Evolutionary conservation across 768 basidiomycete species (phyloP).

Genomic region (Mycena leptocephala): DNA sequence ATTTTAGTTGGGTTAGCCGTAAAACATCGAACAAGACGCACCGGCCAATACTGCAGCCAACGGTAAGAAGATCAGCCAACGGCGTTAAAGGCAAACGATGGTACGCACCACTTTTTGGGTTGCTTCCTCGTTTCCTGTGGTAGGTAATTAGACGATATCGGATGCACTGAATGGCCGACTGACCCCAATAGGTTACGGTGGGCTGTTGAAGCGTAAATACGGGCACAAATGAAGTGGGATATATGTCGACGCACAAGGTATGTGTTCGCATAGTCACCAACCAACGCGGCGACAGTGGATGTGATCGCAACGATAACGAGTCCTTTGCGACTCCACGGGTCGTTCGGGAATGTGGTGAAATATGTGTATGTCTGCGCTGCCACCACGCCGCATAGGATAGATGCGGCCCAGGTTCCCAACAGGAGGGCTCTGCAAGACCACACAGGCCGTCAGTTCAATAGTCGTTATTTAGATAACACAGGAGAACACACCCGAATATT

Average conservation of each 20-base stretch:
- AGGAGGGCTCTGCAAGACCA: not conserved
- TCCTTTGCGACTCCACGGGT: not conserved
- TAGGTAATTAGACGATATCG: not conserved
- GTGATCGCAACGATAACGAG: not conserved
- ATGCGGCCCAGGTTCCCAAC: not conserved
- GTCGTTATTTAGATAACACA: no score
- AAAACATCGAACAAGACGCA: not conserved
- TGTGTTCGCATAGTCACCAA: constrained; percentile 5
- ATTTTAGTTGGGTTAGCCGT: not conserved
- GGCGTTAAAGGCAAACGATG: not conserved
- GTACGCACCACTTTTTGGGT: not conserved
- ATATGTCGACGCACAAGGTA: not conserved
- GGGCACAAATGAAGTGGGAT: not conserved
- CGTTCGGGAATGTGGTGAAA: not conserved
- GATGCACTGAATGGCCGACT: not conserved
- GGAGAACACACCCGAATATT: not conserved
- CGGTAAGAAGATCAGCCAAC: not conserved
- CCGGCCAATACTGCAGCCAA: not conserved
- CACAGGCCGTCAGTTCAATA: not conserved
- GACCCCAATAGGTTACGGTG: not conserved
- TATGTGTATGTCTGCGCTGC: not conserved
- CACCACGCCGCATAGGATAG: not conserved
- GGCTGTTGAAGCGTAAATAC: not conserved
- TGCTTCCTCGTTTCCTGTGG: not conserved
- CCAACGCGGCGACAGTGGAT: not conserved